Conservation (phyloP, 2,329 filamentous ascomycete genomes). For the Colletotrichum sojae region DNA sequence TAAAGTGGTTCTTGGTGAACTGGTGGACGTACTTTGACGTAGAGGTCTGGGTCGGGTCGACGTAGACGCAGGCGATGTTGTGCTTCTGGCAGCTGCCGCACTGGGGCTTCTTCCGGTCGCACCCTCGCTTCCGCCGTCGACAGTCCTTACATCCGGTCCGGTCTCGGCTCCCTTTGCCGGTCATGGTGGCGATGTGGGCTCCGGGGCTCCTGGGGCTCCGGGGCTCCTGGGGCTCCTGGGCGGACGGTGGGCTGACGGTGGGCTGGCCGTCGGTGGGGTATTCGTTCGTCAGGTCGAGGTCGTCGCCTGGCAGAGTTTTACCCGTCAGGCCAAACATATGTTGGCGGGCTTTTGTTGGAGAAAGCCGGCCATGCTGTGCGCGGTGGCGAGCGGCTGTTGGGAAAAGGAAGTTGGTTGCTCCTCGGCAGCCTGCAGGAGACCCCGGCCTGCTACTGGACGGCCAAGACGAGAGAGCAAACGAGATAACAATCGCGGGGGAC, state of each 20-base stretch:
- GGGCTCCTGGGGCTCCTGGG: not conserved
- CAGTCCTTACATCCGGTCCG: conserved; percentile 18
- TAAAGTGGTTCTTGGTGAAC: not conserved
- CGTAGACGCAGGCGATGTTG: conserved; percentile 9
- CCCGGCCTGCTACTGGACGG: conserved; percentile 12
- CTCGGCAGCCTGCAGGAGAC: conserved; percentile 10
- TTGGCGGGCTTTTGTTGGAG: conserved; percentile 6
- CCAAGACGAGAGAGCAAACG: not conserved
- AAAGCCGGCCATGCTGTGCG: conserved; percentile 4
- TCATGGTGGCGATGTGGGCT: not conserved
- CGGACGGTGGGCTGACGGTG: not conserved
- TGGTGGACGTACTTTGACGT: conserved; percentile 5
- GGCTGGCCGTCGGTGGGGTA: not conserved
- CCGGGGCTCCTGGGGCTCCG: not conserved
- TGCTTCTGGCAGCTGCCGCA: conserved; percentile 12
- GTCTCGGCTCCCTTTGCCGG: conserved; percentile 14
- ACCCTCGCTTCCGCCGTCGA: conserved; percentile 20
- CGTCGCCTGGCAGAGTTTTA: not conserved
- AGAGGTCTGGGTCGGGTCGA: conserved; percentile 3
- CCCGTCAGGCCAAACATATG: not conserved
- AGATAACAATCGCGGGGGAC: conserved; percentile 12
- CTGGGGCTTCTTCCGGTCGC: conserved; percentile 13
- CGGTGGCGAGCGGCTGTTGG: not conserved
- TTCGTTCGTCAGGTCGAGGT: not conserved
- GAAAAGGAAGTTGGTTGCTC: conserved; percentile 3